phyloP scores from a whole-genome alignment of 192 early-diverging fungal genomes.

The Backusella macrospora region DNA sequence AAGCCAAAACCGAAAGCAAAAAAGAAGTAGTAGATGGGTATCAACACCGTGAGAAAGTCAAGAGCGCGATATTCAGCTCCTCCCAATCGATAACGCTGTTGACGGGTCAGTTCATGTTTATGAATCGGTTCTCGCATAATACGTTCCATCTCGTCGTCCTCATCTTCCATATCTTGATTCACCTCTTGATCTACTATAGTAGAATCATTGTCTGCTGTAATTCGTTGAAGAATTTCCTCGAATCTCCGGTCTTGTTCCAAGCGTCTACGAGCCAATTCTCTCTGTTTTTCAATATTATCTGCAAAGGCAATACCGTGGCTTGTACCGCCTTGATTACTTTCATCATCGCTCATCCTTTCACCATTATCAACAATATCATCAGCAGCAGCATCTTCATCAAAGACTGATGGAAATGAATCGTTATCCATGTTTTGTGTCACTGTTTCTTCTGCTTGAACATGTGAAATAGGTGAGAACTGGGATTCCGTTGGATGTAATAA shows the following conservation, averaged over 20 bases:
- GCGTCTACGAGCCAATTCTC: slow-evolving; percentile 25
- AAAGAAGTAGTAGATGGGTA: slow-evolving; percentile 35
- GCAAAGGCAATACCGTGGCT: slow-evolving; percentile 38
- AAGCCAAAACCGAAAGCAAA: slow-evolving; percentile 9
- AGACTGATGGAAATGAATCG: neutral
- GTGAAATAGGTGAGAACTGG: neutral
- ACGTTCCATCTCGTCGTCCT: slow-evolving; percentile 19
- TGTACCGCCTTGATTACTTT: neutral
- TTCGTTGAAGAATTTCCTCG: slow-evolving; percentile 12
- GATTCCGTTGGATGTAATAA: neutral
- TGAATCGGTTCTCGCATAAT: slow-evolving; percentile 38
- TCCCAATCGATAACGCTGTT: slow-evolving; percentile 36
- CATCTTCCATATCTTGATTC: neutral
- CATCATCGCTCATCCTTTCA: neutral
- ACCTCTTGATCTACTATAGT: neutral
- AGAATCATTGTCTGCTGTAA: neutral
- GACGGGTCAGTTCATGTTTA: slow-evolving; percentile 34
- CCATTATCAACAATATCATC: neutral
- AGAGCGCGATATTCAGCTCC: slow-evolving; percentile 40
- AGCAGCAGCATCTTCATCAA: neutral
- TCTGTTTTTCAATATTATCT: slow-evolving; percentile 36
- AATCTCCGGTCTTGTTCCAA: slow-evolving; percentile 29
- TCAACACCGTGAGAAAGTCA: slow-evolving; percentile 22
- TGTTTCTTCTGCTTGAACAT: neutral
- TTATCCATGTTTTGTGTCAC: neutral